Base-by-base conservation (phyloP, 345 rosid genomes). In the Lagerstroemia speciosa region DNA sequence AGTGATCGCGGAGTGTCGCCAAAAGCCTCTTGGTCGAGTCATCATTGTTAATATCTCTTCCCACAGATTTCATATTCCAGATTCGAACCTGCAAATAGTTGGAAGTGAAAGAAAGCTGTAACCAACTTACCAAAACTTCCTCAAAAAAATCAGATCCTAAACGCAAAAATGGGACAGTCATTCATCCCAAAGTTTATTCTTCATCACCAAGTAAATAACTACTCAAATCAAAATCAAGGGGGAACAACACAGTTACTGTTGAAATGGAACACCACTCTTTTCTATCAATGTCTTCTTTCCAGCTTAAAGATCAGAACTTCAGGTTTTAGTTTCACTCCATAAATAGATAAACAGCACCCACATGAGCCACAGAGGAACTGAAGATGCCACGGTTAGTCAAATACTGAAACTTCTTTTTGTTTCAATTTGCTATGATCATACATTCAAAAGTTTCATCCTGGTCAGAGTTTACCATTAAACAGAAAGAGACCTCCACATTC, bases 1-100 rank as follows among this genome's bases (percentile, higher is more conserved):
- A 95, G 75, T 95, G 99, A 80, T 92, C 99, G 19, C 97, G 96
- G 36, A 92, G 88, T 60, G 94, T 95, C 64, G 99, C 99, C 31
- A 95, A 92, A 76, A 95, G 97, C 84, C 91, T 80, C 70, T 85
- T 86, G 36, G 79, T 76, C 50, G 89, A 72, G 70, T 88, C 99
- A 66, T 78, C 76, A 58, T 78, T 75, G 76, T 78, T 81, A 36
- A 85, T 78, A 71, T 85, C 89, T 74, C 75, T 83, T 76, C 86
- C 86, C 74, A 86, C 86, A 61, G 93, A 90, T 73, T 86, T 90
- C 89, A 86, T 77, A 80, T 90, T 92, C 99, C 99, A 95, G 70
- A 95, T 90, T 34, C 99, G 83, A 31, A 95, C 98, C 99, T 95
- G 76, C 73, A 79, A 73, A 32, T 40, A 34, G 34, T 30, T 24